Evolutionary conservation across 805 yeast species (phyloP), one percentile per base, ranked within the genome.

Genomic region (Zygosaccharomyces rouxii): DNA sequence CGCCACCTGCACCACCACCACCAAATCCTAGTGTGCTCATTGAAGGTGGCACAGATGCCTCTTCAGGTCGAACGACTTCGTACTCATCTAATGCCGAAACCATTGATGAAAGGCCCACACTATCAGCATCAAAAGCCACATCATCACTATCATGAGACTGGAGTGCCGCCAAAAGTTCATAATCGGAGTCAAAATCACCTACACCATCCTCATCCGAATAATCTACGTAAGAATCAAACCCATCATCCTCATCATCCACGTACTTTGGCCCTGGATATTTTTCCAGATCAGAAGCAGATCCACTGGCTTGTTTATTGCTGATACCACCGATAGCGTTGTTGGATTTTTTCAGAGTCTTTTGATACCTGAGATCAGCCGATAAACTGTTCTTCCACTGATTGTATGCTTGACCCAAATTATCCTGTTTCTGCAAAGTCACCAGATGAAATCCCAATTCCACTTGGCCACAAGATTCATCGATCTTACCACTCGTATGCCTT

Each of bases 21-120:
- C 21, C 14, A 10, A 41, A 18, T 5, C 22, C 35, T 11, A 41
- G 23, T 5, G 25, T 29, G 13, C 35, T 29, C 42, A 23, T 29
- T n/a, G 39, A 14, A 28, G 23, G 40, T 22, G n/a, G 23, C 6
- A 44, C 29, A 9, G 50, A 49, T 16, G 28, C 26, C 23, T 31
- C 54, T 10, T 50, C 51, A 26, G 55, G 35, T 31, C 52, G 42
- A 16, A 57, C 55, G 2, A 62, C 60, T 19, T 62, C 64, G 44
- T 63, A 64, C 49, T 64, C 67, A 48, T 63, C 67, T 7, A 64
- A 46, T 5, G 62, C 64, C 2, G 66, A 50, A 0, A 57, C 61
- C 43, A 62, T 47, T 11, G 66, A 59, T 9, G 48, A 48, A 7
- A 60, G 28, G 21, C 54, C 59, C 4, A 55, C 23, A 14, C 38